Conservation (phyloP, 257 asterid genomes). For the Primulina tabacum region DNA sequence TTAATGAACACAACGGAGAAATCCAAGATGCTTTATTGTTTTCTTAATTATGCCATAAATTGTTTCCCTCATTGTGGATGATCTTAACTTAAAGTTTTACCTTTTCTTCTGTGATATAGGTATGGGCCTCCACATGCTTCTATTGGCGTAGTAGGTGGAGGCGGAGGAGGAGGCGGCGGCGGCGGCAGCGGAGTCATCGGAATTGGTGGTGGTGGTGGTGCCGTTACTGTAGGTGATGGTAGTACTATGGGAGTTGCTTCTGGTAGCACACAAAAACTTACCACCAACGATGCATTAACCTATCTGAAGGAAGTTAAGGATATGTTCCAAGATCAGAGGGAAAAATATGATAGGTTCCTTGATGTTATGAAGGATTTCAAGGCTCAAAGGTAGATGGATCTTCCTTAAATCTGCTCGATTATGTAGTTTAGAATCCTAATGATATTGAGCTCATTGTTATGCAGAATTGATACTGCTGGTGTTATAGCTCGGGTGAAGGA, state of each 20-base stretch:
- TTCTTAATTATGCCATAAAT: neutral
- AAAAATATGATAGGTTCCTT: conserved; percentile 58
- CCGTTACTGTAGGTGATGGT: conserved; percentile 29
- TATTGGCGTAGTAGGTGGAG: conserved; percentile 1
- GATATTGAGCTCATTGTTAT: neutral
- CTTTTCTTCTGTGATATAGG: conserved; percentile 26
- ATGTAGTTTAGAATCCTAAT: neutral
- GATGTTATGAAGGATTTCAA: conserved; percentile 72
- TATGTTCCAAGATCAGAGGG: conserved; percentile 63
- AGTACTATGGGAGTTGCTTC: conserved; percentile 35
- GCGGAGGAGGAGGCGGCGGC: conserved; percentile 8
- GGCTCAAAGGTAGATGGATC: conserved; percentile 47
- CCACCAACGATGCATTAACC: conserved; percentile 56
- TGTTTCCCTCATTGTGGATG: neutral
- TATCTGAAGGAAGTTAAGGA: conserved; percentile 64
- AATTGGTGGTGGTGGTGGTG: conserved; percentile 28
- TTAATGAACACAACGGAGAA: neutral
- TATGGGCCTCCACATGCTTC: conserved; percentile 35
- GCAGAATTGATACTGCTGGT: conserved; percentile 58
- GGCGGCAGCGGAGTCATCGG: too few species aligned
- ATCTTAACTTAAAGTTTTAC: conserved; percentile 12
- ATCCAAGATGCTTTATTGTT: too few species aligned
- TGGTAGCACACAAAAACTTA: conserved; percentile 45
- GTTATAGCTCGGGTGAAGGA: conserved; percentile 65
- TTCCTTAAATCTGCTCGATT: conserved; percentile 11